Base-by-base conservation (phyloP, 305 asterid species). In the Rubia peregrina region DNA sequence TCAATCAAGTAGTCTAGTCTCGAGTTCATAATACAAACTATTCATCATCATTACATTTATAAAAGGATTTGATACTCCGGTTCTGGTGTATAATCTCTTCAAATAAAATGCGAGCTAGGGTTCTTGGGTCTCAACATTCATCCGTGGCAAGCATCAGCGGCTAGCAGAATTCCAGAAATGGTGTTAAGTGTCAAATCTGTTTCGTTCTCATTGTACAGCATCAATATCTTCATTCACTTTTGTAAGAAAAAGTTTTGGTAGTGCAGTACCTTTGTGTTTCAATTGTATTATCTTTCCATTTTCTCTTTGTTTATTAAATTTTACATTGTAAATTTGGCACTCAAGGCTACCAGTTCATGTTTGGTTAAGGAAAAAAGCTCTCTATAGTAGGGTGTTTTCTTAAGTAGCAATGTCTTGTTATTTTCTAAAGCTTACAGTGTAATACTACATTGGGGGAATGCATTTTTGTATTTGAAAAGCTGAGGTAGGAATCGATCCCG, bases 191-290 rank as follows among this genome's bases (percentile, higher is more conserved):
- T 84, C 66, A 11, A 78, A 51, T 70, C 78, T 73, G 70, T 76
- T 81, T 78, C 48, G 19, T 62, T 38, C 22, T 78, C 68, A 75
- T 76, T 92, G 97, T 89, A 89, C 92, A 87, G 97, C 82, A 83
- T 84, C 81, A 19, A 79, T 78, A 83, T 85, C 78, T 89, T 80
- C 73, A 82, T 86, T 85, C 85, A 81, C 71, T 79, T 51, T 86
- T 87, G 96, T 90, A 87, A 88, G 95, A 83, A 90, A 88, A 75
- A 92, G 95, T 90, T 90, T 92, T 92, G 96, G 90, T 90, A 90
- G 96, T 81, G 83, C 83, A 83, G 89, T 72, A 72, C 77, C 22
- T 77, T 30, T 77, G 88, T 83, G 77, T 63, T 62, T 82, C 82
- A 59, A 63, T 12, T 75, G 65, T 72, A 68, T 13, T 70, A 70